phyloP scores from a whole-genome alignment of 2,329 filamentous ascomycete genomes.

The Xylariaceae sp. region DNA sequence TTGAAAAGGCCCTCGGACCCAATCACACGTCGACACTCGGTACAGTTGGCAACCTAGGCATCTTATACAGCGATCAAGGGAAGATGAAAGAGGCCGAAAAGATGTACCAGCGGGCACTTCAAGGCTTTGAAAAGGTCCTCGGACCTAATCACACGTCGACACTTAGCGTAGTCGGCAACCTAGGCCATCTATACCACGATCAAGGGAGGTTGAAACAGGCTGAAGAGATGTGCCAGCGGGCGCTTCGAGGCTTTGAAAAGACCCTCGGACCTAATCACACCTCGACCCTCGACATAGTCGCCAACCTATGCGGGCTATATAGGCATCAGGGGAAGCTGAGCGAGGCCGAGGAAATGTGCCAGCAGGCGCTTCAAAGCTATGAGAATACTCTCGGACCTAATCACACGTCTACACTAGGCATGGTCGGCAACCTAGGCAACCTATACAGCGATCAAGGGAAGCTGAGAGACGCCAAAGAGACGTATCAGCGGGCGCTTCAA shows the following conservation, averaged over 20 bases:
- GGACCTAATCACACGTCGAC: neutral
- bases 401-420: neutral
- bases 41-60: conserved; percentile 24
- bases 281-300: neutral
- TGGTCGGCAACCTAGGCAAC: neutral
- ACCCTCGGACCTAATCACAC: neutral
- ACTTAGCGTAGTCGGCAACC: conserved; percentile 8
- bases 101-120: conserved; percentile 29
- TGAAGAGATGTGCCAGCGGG: conserved; percentile 28
- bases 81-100: conserved; percentile 24
- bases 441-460: no score
- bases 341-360: conserved; percentile 28
- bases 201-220: conserved; percentile 23
- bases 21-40: neutral
- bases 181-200: neutral
- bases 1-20: conserved; percentile 1
- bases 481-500: no score
- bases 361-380: conserved; percentile 27
- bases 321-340: conserved; percentile 16
- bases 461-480: no score
- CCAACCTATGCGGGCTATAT: neutral
- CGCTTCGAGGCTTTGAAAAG: conserved; percentile 21
- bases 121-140: conserved; percentile 14
- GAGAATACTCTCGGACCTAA: neutral
- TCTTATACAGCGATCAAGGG: conserved; percentile 27